Conservation (phyloP, 352 stramenopile species). For the Peronospora belbahrii region DNA sequence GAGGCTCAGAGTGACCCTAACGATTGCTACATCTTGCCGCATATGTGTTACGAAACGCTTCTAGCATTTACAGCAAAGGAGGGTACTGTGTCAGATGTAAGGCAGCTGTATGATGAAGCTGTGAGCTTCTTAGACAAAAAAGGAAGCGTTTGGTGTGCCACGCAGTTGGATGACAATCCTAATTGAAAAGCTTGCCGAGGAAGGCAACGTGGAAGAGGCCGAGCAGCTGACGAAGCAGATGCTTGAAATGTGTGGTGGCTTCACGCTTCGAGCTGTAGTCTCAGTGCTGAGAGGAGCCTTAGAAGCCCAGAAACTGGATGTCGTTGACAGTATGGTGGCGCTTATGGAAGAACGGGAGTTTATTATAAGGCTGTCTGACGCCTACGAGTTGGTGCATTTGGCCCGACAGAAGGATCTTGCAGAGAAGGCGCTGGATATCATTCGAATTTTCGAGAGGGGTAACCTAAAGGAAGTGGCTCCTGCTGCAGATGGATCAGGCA, state of each 20-base stretch:
- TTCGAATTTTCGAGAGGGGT: conserved; percentile 42
- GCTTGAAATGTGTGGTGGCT: conserved; percentile 27
- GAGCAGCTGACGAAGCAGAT: conserved; percentile 33
- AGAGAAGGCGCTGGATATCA: conserved; percentile 32
- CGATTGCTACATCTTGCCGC: conserved; percentile 42
- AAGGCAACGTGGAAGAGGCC: conserved; percentile 34
- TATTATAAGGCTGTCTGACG: conserved; percentile 28
- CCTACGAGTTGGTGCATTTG: conserved; percentile 51
- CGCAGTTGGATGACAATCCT: conserved; percentile 39
- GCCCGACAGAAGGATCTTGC: conserved; percentile 33
- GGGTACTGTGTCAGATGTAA: conserved; percentile 26
- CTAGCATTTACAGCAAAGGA: conserved; percentile 35
- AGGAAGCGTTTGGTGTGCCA: conserved; percentile 26
- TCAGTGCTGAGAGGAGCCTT: conserved; percentile 35
- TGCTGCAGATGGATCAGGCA: conserved; percentile 24
- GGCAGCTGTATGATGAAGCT: conserved; percentile 42
- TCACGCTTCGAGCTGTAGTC: conserved; percentile 36
- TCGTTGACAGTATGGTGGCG: conserved; percentile 26
- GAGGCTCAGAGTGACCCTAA: conserved; percentile 18
- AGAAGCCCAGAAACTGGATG: conserved; percentile 14
- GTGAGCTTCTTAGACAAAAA: conserved; percentile 24
- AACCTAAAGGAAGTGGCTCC: conserved; percentile 27
- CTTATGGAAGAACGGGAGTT: conserved; percentile 41
- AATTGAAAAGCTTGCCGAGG: conserved; percentile 32
- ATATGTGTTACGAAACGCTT: conserved; percentile 38